Evolutionary conservation across 306 rosid species (phyloP).

Genomic region (Quercus engelmannii): DNA sequence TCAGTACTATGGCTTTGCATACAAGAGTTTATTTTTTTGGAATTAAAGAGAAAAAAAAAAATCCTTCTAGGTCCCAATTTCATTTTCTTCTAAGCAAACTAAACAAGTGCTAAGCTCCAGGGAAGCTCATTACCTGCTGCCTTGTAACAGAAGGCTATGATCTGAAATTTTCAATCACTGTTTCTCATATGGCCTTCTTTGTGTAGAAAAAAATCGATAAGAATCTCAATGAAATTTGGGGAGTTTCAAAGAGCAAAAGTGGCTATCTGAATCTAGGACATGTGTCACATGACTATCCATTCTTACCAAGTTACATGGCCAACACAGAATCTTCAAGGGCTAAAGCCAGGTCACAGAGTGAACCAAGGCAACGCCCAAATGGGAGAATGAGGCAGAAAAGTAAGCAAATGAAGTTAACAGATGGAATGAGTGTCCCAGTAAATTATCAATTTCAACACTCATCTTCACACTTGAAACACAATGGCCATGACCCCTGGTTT

Average conservation of each 20-base stretch:
- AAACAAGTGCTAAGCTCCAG: background rate
- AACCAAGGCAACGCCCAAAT: conserved; percentile 76
- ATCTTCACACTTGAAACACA: conserved; percentile 30
- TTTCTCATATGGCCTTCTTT: conserved; percentile 12
- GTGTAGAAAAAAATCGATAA: conserved; percentile 37
- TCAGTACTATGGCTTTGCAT: no score
- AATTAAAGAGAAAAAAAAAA: no score
- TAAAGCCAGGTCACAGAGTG: conserved; percentile 75
- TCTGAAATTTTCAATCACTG: background rate
- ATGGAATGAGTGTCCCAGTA: conserved; percentile 4
- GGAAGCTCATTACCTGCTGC: background rate
- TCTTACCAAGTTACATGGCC: conserved; percentile 65
- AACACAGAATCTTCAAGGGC: conserved; percentile 76
- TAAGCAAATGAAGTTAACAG: conserved; percentile 33
- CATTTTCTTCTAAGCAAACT: background rate
- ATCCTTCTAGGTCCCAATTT: no score
- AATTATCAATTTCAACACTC: conserved; percentile 42
- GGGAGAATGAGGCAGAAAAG: conserved; percentile 25
- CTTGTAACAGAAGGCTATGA: background rate
- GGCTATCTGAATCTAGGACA: conserved; percentile 39
- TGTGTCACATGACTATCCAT: conserved; percentile 22
- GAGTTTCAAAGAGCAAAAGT: conserved; percentile 45
- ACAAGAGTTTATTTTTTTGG: no score
- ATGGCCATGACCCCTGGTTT: conserved; percentile 46
- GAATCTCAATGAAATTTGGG: conserved; percentile 35